Evolutionary conservation across 2,329 filamentous ascomycete species (phyloP).

Genomic region (Fusarium sacchari): DNA sequence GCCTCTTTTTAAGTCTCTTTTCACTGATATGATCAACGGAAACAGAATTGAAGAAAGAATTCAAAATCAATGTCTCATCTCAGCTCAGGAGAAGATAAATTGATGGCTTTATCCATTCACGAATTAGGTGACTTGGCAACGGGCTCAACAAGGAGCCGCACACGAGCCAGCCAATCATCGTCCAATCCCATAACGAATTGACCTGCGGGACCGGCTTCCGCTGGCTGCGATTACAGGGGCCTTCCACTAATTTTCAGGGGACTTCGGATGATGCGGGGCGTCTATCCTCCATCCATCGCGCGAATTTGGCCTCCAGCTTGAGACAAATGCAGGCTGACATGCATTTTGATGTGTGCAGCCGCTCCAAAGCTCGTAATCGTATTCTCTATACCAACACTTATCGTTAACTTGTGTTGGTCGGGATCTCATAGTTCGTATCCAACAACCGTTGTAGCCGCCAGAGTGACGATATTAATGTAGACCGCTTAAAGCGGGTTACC

Average conservation of each 20-base stretch:
- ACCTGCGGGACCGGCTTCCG: constrained; percentile 16
- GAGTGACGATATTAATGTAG: too few species aligned
- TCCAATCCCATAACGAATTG: background rate
- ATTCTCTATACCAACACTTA: constrained; percentile 1
- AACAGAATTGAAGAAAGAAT: background rate
- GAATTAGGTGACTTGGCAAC: constrained; percentile 25
- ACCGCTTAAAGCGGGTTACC: background rate
- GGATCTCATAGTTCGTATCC: background rate
- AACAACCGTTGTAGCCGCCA: background rate
- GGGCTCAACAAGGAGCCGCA: constrained; percentile 28
- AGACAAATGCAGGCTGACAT: constrained; percentile 14
- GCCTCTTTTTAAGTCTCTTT: background rate
- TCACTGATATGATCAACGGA: background rate
- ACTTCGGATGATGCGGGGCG: background rate
- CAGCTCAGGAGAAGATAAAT: constrained; percentile 29
- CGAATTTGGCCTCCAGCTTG: background rate
- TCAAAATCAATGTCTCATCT: background rate
- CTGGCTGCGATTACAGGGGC: constrained; percentile 25
- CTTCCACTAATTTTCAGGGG: constrained; percentile 16
- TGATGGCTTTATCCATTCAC: constrained; percentile 3
- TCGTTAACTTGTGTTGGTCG: background rate
- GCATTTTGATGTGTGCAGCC: background rate
- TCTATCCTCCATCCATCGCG: background rate
- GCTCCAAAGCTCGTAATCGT: constrained; percentile 17
- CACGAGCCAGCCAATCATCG: constrained; percentile 13